A percentile compares a stretch with the other conserved stretches of the same genome.
These are phyloP conservation scores for Sedum album DNA, from an alignment of 164 flowering plant species.

Conservation along the genomic window DNA sequence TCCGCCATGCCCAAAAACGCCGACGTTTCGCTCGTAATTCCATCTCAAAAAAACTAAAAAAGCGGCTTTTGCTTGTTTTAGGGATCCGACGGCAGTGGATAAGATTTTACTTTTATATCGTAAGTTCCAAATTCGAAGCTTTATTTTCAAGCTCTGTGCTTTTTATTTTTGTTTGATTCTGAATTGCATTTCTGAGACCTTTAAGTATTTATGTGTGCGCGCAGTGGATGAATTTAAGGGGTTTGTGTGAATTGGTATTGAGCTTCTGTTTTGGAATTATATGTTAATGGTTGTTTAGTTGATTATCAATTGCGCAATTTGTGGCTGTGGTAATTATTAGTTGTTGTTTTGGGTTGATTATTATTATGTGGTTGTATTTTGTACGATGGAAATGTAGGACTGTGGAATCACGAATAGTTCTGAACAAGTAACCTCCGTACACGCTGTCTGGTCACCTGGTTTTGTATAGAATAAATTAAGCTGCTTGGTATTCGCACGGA, in stretches of 20 bases:
- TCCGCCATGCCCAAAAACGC: not conserved
- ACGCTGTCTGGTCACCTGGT: not conserved
- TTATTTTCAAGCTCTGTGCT: not conserved
- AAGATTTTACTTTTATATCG: not conserved
- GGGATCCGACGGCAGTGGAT: not conserved
- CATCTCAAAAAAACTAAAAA: not conserved
- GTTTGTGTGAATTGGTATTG: not conserved
- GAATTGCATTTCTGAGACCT: not conserved
- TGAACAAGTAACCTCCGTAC: not conserved
- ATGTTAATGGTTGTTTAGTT: not conserved
- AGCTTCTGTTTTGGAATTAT: not conserved
- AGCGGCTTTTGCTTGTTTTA: not conserved
- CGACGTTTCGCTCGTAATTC: not conserved
- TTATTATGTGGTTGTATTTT: no score
- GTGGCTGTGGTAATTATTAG: not conserved
- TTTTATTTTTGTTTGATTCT: not conserved
- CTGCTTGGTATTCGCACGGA: not conserved
- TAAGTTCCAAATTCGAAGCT: not conserved
- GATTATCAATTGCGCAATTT: no score
- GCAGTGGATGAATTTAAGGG: not conserved
- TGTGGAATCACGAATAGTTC: not conserved
- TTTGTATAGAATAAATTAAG: no score
- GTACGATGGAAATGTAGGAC: not conserved
- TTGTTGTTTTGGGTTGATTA: not conserved
- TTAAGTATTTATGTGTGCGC: not conserved